Percentiles rank a stretch among this genome's conserved stretches.
These are phyloP conservation scores for Xerocomus amazonicus DNA, from an alignment of 1,284 basidiomycete genomes.

Conservation along the genomic window DNA sequence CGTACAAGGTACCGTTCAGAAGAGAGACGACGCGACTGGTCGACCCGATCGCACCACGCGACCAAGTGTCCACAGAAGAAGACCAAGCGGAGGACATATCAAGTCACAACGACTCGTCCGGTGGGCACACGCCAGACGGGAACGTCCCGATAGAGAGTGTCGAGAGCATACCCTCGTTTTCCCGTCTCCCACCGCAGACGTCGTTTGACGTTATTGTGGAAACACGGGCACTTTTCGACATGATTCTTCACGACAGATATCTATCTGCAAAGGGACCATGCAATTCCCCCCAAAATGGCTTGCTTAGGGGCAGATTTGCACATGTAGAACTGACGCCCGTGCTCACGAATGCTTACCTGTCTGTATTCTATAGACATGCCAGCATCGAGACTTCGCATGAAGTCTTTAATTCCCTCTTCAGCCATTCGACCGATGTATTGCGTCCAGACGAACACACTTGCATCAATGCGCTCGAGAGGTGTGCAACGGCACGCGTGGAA, in stretches of 20 bases:
- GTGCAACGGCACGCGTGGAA: constrained; percentile 44
- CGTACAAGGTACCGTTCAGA: constrained; percentile 70
- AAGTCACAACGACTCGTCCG: neutral
- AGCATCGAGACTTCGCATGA: constrained; percentile 47
- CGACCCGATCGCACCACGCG: constrained; percentile 15
- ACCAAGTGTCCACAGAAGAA: constrained; percentile 11
- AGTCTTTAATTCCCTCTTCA: constrained; percentile 49
- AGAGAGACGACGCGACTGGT: constrained; percentile 44
- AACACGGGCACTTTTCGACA: constrained; percentile 64
- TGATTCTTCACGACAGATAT: constrained; percentile 55
- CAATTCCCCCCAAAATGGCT: neutral
- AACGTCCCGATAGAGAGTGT: constrained; percentile 1
- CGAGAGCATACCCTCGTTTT: constrained; percentile 39
- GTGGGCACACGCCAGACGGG: neutral
- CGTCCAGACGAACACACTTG: constrained; percentile 54
- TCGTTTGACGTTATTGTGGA: constrained; percentile 73
- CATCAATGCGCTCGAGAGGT: constrained; percentile 67
- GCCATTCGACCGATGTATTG: constrained; percentile 14
- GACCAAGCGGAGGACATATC: neutral
- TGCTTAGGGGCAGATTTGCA: constrained; percentile 44
- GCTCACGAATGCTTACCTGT: constrained; percentile 81
- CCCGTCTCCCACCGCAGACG: constrained; percentile 71
- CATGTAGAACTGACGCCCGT: constrained; percentile 58
- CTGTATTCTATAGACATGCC: constrained; percentile 68
- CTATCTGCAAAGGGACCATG: constrained; percentile 2